Evolutionary conservation across 1,284 basidiomycete species (phyloP), one percentile per base, ranked within the genome.

Genomic region (Flammula alnicola): DNA sequence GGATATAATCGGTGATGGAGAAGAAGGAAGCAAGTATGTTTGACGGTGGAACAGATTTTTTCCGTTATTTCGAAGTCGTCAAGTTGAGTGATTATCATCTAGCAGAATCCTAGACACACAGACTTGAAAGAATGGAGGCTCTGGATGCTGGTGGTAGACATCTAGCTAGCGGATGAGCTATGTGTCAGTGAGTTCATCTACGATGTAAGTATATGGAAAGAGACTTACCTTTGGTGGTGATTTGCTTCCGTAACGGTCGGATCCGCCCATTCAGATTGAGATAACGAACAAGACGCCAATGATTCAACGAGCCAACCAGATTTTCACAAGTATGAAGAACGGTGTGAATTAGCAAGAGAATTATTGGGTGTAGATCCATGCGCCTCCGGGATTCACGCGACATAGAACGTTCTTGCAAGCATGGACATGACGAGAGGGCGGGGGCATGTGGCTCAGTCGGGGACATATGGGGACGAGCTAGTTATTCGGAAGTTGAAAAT

Each of bases 1-100:
- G 42, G 51, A 51, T 37, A 44, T 56, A 56, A 33, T 29, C 55
- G 55, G 55, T 32, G 51, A 54, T 54, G 51, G 49, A 49, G 53
- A 55, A 51, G 49, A 39, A 40, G 36, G 35, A 48, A 48, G 52
- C 25, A 35, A 25, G 42, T 19, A 14, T 33, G 17, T 14, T 32
- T 31, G 35, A 36, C n/a, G 14, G 16, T 26, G 6, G 20, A 29
- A 19, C 39, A n/a, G 30, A 23, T 17, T n/a, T 2, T 20, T 30
- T 47, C 37, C 20, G 11, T 30, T 22, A n/a, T n/a, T n/a, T n/a
- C n/a, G n/a, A n/a, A n/a, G n/a, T n/a, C n/a, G n/a, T n/a, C n/a
- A n/a, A n/a, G n/a, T n/a, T n/a, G n/a, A n/a, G n/a, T n/a, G n/a
- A n/a, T n/a, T n/a, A n/a, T n/a, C n/a, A n/a, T n/a, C n/a, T n/a